Base-by-base conservation (phyloP, 1,139 yeast genomes). In the Zygosaccharomyces pseudobailii region DNA sequence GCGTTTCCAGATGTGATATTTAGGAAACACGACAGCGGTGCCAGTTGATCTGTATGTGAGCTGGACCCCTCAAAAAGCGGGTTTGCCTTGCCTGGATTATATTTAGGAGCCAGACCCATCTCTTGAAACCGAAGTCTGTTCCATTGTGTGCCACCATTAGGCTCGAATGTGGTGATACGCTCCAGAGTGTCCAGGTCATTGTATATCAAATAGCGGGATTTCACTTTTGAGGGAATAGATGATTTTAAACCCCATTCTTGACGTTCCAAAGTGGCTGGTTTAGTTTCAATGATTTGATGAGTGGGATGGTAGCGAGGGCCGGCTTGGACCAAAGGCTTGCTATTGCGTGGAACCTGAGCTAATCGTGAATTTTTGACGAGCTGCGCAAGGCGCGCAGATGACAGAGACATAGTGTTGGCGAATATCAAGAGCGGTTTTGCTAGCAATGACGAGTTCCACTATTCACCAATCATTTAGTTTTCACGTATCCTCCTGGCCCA, bases 201-300 rank as follows among this genome's bases (percentile, higher is more conserved):
- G 41, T 75, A 70, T 9, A 77, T 72, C 48, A 81, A 63, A 55
- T 73, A 74, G 46, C 75, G 70, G 1, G 80, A 66, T 51, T 71
- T 70, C 42, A 74, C 63, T 50, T 74, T 74, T 10, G 68, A 63
- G 3, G 87, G 87, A 33, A 82, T 66, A 43, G 80, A 71, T 51
- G 77, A 68, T 59, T 82, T 82, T 48, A 82, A 64, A 54, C 88
- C 88, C 78, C 80, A 82, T 65, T 82, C 83, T 50, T 78, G 76
- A 55, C 82, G 73, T 46, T 73, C 65, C 42, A 74, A 66, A 2
- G 84, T 72, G 2, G 82, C 72, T 8, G 80, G 73, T 36, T 81
- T 75, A 1, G 86, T 74, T 54, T 76, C 79, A 21, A 82, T 70
- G 21, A 79, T 72, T 63, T 82, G 87, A 54, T 77, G 80, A 0